Evolutionary conservation across 164 flowering plant species (phyloP).

Genomic region (Sextonia rubra): DNA sequence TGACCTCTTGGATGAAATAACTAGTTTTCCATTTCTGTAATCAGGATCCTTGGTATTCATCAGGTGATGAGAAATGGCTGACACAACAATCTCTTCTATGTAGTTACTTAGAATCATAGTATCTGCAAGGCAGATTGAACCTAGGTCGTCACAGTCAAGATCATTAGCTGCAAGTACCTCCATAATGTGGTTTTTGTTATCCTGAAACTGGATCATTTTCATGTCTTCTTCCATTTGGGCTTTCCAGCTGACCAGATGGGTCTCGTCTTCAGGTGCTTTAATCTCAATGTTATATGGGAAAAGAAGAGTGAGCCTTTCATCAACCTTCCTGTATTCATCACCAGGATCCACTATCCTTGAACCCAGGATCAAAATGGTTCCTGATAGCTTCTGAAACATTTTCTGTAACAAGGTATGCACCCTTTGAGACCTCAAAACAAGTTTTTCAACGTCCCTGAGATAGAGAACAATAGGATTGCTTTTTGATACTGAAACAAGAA

Average conservation of each 20-base stretch:
- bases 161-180: slow-evolving; percentile 89
- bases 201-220: slow-evolving; percentile 80
- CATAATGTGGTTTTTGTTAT: slow-evolving; percentile 71
- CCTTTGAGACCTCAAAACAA: slow-evolving; percentile 59
- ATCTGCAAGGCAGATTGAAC: slow-evolving; percentile 62
- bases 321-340: slow-evolving; percentile 44
- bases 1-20: slow-evolving; percentile 81
- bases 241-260: slow-evolving; percentile 77
- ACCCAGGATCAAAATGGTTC: slow-evolving; percentile 80
- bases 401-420: slow-evolving; percentile 67
- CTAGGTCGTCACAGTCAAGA: slow-evolving; percentile 85
- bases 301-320: slow-evolving; percentile 56
- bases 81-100: slow-evolving; percentile 89
- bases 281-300: slow-evolving; percentile 89
- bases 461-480: slow-evolving; percentile 67
- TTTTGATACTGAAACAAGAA: slow-evolving; percentile 61
- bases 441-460: slow-evolving; percentile 73
- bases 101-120: slow-evolving; percentile 63
- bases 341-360: slow-evolving; percentile 50
- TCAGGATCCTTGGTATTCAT: slow-evolving; percentile 78
- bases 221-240: slow-evolving; percentile 80
- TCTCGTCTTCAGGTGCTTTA: slow-evolving; percentile 78
- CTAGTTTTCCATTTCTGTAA: slow-evolving; percentile 84
- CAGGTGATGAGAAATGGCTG: slow-evolving; percentile 87
- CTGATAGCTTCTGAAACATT: slow-evolving; percentile 74